A percentile compares a stretch with the other conserved stretches of the same genome.
Conservation (phyloP, 805 yeast species). For the Clavispora asparagi region DNA sequence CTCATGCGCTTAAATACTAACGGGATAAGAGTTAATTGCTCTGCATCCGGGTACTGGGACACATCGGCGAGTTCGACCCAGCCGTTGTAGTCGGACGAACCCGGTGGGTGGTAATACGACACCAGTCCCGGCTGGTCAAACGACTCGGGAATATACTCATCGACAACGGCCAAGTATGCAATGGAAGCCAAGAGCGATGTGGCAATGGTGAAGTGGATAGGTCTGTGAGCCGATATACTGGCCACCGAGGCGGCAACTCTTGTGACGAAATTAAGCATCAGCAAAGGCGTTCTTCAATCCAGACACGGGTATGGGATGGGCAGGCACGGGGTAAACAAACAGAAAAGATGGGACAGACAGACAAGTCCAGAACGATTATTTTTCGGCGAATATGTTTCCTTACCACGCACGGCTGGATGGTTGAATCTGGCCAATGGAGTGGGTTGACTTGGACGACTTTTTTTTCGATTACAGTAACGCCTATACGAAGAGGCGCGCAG, state of each 20-base stretch:
- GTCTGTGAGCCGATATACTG: slow-evolving; percentile 65
- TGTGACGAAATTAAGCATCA: slow-evolving; percentile 29
- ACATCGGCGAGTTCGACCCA: slow-evolving; percentile 50
- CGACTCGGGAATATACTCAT: slow-evolving; percentile 52
- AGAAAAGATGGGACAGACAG: neutral
- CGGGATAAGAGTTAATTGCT: slow-evolving; percentile 49
- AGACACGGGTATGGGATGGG: neutral
- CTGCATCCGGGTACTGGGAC: slow-evolving; percentile 36
- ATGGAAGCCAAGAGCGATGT: slow-evolving; percentile 72
- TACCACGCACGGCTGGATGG: neutral
- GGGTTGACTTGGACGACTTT: neutral
- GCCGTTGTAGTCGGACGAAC: slow-evolving; percentile 25
- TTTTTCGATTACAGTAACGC: neutral
- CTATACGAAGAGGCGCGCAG: slow-evolving; percentile 1
- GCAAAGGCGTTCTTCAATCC: neutral
- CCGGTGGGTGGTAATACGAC: slow-evolving; percentile 34
- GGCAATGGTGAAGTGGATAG: slow-evolving; percentile 77
- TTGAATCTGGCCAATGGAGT: neutral
- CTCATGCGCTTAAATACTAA: slow-evolving; percentile 49
- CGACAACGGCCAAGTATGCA: slow-evolving; percentile 71
- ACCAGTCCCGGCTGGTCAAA: slow-evolving; percentile 29
- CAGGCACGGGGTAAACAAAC: neutral
- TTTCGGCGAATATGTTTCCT: neutral
- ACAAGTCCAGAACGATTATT: neutral
- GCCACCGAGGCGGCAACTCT: slow-evolving; percentile 40